A percentile compares a stretch with the other conserved stretches of the same genome.
Conservation (phyloP, 2,329 filamentous ascomycete species). For the Macroventuria anomochaeta region DNA sequence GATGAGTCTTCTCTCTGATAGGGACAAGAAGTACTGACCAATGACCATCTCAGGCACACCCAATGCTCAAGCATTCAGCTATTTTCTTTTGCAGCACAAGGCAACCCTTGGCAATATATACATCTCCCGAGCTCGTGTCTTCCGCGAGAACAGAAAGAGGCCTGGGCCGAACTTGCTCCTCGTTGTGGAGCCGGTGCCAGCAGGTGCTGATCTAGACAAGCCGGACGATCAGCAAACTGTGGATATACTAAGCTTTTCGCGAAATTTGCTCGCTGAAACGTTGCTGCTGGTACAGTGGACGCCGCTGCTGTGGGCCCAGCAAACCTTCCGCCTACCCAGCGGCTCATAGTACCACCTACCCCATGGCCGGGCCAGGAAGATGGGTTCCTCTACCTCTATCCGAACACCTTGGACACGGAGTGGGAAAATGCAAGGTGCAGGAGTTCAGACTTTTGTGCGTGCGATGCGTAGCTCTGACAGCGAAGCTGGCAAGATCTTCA, state of each 20-base stretch:
- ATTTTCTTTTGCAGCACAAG: conserved; percentile 11
- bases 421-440: not conserved
- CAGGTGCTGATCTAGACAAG: not conserved
- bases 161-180: conserved; percentile 1
- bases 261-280: not conserved
- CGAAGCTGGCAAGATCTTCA: conserved; percentile 6
- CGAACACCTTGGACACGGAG: not conserved
- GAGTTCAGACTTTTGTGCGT: not conserved
- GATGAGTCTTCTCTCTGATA: not conserved
- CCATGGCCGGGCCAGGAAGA: not conserved
- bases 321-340: not conserved
- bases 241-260: not conserved
- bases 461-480: conserved; percentile 5
- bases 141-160: not conserved
- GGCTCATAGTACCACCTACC: not conserved
- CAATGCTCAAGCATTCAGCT: conserved; percentile 13
- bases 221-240: not conserved
- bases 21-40: not conserved
- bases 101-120: conserved; percentile 4
- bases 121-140: conserved; percentile 8
- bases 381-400: not conserved
- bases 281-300: not conserved
- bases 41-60: not conserved
- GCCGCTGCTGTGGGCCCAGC: not conserved
- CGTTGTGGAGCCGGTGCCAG: conserved; percentile 7